Percentiles rank a stretch among this genome's conserved stretches.
These are phyloP conservation scores for Neocallimastix lanati DNA, from an alignment of 192 early-diverging fungal genomes.

Conservation along the genomic window DNA sequence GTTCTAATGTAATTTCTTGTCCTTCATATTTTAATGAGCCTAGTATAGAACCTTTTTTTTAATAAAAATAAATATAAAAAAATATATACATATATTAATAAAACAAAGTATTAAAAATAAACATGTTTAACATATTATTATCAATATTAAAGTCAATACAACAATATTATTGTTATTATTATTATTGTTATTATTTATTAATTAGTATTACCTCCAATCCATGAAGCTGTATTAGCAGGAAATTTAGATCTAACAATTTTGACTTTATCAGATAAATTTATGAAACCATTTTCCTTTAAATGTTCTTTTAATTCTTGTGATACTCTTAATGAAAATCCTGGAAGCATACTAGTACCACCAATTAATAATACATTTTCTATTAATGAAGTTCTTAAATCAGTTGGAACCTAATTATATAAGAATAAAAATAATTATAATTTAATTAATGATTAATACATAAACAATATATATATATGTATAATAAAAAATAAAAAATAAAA, in stretches of 20 bases:
- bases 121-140: too few species aligned
- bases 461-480: too few species aligned
- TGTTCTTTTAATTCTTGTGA: not conserved
- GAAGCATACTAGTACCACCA: constrained; percentile 59
- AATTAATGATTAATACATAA: too few species aligned
- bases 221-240: too few species aligned
- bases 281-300: not conserved
- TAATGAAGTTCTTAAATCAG: constrained; percentile 52
- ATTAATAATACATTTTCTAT: constrained; percentile 45
- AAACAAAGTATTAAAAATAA: too few species aligned
- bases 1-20: not conserved
- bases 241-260: too few species aligned
- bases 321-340: constrained; percentile 27
- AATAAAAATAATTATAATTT: too few species aligned
- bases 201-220: not conserved
- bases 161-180: too few species aligned
- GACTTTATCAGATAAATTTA: not conserved
- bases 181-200: too few species aligned
- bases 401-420: constrained; percentile 26
- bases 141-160: too few species aligned
- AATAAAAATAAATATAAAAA: not conserved
- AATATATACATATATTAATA: too few species aligned
- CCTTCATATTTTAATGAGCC: not conserved
- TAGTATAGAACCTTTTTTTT: not conserved
- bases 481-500: too few species aligned